Base-by-base conservation (phyloP, 495 filamentous ascomycete genomes). In the Collariella sp. region DNA sequence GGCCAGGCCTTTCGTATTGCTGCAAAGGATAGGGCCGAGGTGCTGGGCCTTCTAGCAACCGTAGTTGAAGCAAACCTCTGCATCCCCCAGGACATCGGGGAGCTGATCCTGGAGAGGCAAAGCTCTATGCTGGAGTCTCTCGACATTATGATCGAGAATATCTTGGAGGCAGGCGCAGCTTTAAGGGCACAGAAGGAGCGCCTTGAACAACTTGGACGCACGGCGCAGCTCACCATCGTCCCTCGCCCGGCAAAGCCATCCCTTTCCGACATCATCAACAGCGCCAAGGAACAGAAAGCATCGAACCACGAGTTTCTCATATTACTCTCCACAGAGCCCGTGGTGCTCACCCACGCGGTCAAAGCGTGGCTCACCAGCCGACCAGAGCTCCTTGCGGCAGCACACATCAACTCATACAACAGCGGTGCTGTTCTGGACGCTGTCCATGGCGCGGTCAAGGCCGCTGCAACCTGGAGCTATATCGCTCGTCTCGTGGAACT, bases 401-500 rank as follows among this genome's bases (percentile, higher is more conserved):
- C 54, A 0, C 22, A 61, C 15, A 64, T 61, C 6, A 60, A 71
- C 62, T 65, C 62, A 18, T 67, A 65, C 33, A 67, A 70, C 46
- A 68, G 62, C 43, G 50, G 36, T 19, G 59, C 67, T 7, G 16
- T 72, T 3, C 63, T 76, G 10, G 68, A 74, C 18, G 52, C 56
- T 1, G 20, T 74, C 6, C 67, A 75, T 36, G 56, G 48, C 22
- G 24, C 61, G n/a, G 54, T 75, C 18, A 49, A 58, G 18, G 47
- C 22, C 9, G 50, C 57, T 29, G 64, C 66, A 10, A 52, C 71
- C 35, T 76, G 70, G 72, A 59, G 56, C 22, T 73, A 70, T 52
- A 36, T 76, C 5, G 42, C 33, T 23, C 50, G 40, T 2, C 65
- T 75, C 12, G 59, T 76, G n/a, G 50, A 63, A 20, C 44, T 56